Conservation (phyloP, 805 yeast species). For the Tetrapisispora fleetii region DNA sequence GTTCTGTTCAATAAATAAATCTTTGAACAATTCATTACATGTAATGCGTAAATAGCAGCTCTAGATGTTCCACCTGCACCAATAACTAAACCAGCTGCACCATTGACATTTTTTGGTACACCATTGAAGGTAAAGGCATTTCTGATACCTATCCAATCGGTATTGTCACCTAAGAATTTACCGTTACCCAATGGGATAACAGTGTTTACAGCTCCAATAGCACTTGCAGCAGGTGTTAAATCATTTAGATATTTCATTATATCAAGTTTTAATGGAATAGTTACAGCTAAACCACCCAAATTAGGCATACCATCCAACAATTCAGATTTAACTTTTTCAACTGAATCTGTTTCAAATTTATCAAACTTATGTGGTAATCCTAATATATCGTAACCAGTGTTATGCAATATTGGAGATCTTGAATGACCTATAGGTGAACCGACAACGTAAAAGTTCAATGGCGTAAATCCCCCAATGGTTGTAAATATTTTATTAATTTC, state of each 20-base stretch:
- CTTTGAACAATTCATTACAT: slow-evolving; percentile 61
- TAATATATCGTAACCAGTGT: slow-evolving; percentile 61
- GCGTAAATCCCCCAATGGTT: slow-evolving; percentile 50
- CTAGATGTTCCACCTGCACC: slow-evolving; percentile 98
- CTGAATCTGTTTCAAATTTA: slow-evolving; percentile 58
- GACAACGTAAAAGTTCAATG: slow-evolving; percentile 57
- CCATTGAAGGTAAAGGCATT: slow-evolving; percentile 59
- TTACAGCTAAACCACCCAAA: slow-evolving; percentile 92
- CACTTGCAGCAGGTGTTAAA: slow-evolving; percentile 63
- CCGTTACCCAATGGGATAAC: slow-evolving; percentile 45
- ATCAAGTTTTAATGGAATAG: slow-evolving; percentile 85
- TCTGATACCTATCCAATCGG: slow-evolving; percentile 89
- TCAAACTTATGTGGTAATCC: slow-evolving; percentile 70
- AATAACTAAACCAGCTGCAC: slow-evolving; percentile 59
- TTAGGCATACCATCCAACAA: slow-evolving; percentile 36
- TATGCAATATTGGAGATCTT: slow-evolving; percentile 80
- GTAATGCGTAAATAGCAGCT: slow-evolving; percentile 85
- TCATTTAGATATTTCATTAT: slow-evolving; percentile 57
- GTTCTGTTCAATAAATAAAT: slow-evolving; percentile 82
- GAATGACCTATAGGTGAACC: slow-evolving; percentile 83
- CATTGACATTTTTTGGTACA: slow-evolving; percentile 35
- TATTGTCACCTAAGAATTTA: slow-evolving; percentile 70
- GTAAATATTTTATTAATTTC: slow-evolving; percentile 51
- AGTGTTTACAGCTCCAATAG: slow-evolving; percentile 94
- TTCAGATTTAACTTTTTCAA: slow-evolving; percentile 42